phyloP scores from a whole-genome alignment of 257 asterid species.

The Mitragyna speciosa region DNA sequence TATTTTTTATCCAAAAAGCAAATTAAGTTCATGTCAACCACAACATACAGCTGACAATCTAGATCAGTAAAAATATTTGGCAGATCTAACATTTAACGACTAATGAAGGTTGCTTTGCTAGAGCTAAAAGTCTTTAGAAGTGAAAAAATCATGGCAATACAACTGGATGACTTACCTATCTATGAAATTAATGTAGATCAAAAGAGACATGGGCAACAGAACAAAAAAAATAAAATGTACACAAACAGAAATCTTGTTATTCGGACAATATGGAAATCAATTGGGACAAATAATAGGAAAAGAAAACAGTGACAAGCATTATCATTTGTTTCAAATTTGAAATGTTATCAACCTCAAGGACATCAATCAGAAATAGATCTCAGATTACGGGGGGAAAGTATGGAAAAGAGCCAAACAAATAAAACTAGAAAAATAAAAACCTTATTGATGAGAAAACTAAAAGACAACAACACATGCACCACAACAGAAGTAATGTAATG shows the following conservation, averaged over 20 bases:
- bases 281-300: not conserved
- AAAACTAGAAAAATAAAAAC: conserved; percentile 4
- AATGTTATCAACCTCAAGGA: not conserved
- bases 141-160: not conserved
- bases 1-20: not conserved
- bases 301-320: not conserved
- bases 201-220: not conserved
- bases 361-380: not conserved
- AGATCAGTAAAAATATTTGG: not conserved
- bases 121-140: not conserved
- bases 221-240: not conserved
- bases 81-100: not conserved
- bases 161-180: not conserved
- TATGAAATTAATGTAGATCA: not conserved
- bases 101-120: not conserved
- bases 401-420: not conserved
- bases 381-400: not conserved
- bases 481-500: not conserved
- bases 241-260: not conserved
- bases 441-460: not conserved
- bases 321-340: not conserved
- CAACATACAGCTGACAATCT: not conserved
- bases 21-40: not conserved
- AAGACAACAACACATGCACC: not conserved
- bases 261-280: not conserved